Base-by-base conservation (phyloP, 345 rosid species). In the Zanthoxylum bungeanum region DNA sequence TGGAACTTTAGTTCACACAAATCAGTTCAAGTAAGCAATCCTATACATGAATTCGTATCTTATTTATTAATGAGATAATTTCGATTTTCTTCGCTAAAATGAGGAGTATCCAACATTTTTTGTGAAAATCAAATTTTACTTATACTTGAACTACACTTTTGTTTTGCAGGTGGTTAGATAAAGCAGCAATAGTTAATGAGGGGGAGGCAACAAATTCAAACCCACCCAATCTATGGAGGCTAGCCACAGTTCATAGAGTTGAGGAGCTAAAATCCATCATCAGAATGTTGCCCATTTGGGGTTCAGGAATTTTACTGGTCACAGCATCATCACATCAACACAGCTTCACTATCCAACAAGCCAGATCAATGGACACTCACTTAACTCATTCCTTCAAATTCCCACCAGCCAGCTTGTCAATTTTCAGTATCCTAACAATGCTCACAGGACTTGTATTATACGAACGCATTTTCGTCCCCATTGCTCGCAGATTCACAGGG, bases 271-370 rank as follows among this genome's bases (percentile, higher is more conserved):
- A 89, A 74, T 85, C 88, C 12, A 82, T 86, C 27, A 34, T 81
- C 42, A 62, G 93, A 69, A 76, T 89, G 83, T 75, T 86, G 21
- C 93, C 93, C 2, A 75, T 89, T 19, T 86, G 89, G 88, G 86
- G 85, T 0, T 61, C 91, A 0, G 87, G 88, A 4, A 87, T 89
- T 50, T 66, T 89, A 27, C 78, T 78, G 0, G 84, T 86, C 34
- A 73, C 89, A 0, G 60, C 91, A 0, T 75, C 86, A 7, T 83
- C 91, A 4, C 91, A 89, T 66, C 82, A 72, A 24, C 69, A 71
- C 65, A 86, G 89, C 79, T 89, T 89, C 77, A 76, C 83, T 7
- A 75, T 87, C 61, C 71, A 75, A 60, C 93, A 89, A 73, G 93
- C 91, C 25, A 79, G 84, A 27, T 77, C 88, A 37, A 86, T 89